Conservation (phyloP, 805 yeast genomes). For the Schizosaccharomyces osmophilus region DNA sequence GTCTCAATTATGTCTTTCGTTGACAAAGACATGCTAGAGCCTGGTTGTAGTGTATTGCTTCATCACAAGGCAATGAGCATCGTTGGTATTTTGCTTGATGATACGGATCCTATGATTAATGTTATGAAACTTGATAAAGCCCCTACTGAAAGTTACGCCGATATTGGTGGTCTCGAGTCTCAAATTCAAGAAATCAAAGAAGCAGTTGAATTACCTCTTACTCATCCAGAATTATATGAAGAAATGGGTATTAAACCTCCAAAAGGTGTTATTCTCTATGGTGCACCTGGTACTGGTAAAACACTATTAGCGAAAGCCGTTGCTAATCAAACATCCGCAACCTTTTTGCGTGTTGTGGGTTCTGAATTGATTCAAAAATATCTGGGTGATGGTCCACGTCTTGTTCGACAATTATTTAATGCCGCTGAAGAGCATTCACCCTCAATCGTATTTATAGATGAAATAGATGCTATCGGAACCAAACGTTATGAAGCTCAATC, state of each 20-base stretch:
- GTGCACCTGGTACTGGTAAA: conserved; percentile 96
- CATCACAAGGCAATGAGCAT: conserved; percentile 90
- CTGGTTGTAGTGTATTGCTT: conserved; percentile 83
- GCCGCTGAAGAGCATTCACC: conserved; percentile 95
- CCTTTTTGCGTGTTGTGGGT: conserved; percentile 87
- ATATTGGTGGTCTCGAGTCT: conserved; percentile 83
- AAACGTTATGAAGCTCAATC: conserved; percentile 76
- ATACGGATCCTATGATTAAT: conserved; percentile 90
- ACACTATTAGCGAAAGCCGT: conserved; percentile 91
- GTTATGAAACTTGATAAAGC: conserved; percentile 96
- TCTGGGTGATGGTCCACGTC: conserved; percentile 91
- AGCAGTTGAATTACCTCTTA: conserved; percentile 81
- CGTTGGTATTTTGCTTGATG: conserved; percentile 96
- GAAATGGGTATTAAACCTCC: conserved; percentile 98
- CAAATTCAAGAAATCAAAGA: conserved; percentile 97
- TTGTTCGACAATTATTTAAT: conserved; percentile 81
- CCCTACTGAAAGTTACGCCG: conserved; percentile 89
- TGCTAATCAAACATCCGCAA: conserved; percentile 91
- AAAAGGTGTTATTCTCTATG: conserved; percentile 87
- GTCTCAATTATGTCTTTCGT: conserved; percentile 90
- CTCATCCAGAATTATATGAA: conserved; percentile 90
- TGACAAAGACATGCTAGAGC: conserved; percentile 84
- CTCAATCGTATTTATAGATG: conserved; percentile 93
- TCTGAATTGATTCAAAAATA: conserved; percentile 92
- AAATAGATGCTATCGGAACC: conserved; percentile 97